Percentiles rank a stretch among this genome's conserved stretches.
These are phyloP conservation scores for Penicillium occitanis DNA, from an alignment of 2,329 filamentous ascomycete species.

Conservation along the genomic window DNA sequence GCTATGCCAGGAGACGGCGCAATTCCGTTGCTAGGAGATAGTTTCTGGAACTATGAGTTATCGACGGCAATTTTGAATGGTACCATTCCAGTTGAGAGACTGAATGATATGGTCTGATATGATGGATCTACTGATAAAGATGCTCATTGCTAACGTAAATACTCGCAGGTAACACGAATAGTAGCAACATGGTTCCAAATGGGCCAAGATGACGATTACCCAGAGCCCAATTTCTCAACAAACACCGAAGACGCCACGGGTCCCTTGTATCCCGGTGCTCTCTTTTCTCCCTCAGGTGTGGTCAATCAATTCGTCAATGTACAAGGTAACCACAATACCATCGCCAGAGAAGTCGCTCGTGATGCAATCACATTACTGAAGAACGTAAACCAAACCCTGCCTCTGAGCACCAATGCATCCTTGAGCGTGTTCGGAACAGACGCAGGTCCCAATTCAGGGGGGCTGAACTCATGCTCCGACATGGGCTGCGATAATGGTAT, in stretches of 20 bases:
- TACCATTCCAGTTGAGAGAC: slow-evolving; percentile 55
- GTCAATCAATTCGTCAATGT: slow-evolving; percentile 70
- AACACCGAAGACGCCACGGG: slow-evolving; percentile 59
- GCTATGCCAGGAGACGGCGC: slow-evolving; percentile 64
- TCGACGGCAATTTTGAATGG: slow-evolving; percentile 58
- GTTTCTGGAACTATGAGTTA: slow-evolving; percentile 58
- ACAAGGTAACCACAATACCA: slow-evolving; percentile 52
- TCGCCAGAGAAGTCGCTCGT: slow-evolving; percentile 53
- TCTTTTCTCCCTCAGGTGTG: slow-evolving; percentile 60
- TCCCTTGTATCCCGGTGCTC: slow-evolving; percentile 57
- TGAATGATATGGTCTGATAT: slow-evolving; percentile 51
- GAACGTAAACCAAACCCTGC: slow-evolving; percentile 58
- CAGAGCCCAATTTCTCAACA: slow-evolving; percentile 59
- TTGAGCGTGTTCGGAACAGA: slow-evolving; percentile 53
- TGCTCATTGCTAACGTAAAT: slow-evolving; percentile 17
- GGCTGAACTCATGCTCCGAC: slow-evolving; percentile 66
- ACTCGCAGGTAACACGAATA: slow-evolving; percentile 51
- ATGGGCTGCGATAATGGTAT: slow-evolving; percentile 68
- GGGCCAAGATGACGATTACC: slow-evolving; percentile 60
- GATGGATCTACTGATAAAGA: too few relatives aligned
- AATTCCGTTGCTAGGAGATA: slow-evolving; percentile 54
- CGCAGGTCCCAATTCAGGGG: slow-evolving; percentile 55
- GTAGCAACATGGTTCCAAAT: slow-evolving; percentile 58
- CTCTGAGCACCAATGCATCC: slow-evolving; percentile 42
- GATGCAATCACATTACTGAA: slow-evolving; percentile 63